Base-by-base conservation (phyloP, 2,329 filamentous ascomycete species). In the Aspergillus clavatus region DNA sequence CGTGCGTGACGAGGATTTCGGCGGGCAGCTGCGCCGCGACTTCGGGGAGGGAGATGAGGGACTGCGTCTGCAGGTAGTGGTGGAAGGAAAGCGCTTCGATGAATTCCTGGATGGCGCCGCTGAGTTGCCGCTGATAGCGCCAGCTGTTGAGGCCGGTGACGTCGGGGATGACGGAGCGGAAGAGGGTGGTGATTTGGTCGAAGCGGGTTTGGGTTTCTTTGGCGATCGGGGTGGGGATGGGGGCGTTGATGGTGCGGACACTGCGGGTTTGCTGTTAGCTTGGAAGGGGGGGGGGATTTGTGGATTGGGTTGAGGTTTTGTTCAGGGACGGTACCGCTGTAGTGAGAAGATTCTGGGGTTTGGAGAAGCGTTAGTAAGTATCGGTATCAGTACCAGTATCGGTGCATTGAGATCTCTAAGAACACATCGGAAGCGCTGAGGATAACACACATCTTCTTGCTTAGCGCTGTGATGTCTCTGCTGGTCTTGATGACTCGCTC, bases 401-500 rank as follows among this genome's bases (percentile, higher is more conserved):
- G 23, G n/a, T n/a, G n/a, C n/a, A n/a, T n/a, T n/a, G n/a, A n/a
- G n/a, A n/a, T n/a, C n/a, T n/a, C n/a, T n/a, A n/a, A n/a, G n/a
- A n/a, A 27, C 26, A 22, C 6, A 27, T 24, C 23, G 18, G 23
- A 42, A 16, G 14, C 12, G 21, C 2, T 38, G 26, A 2, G 14
- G 37, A 21, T 19, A 24, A 55, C 77, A 71, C 69, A 95, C 89
- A 97, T 94, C 73, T 97, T 98, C 76, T 98, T 98, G 70, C 89
- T 95, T 43, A 89, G 75, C 0, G 89, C 89, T 5, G 93, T 98
- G 47, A 98, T 87, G 66, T 98, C 93, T 51, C 91, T 78, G 7
- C 88, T 94, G 2, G 84, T 85, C 73, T 97, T 98, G 62, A 94
- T 87, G 56, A 95, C 82, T 42, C 86, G 81, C 72, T 96, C 90